Evolutionary conservation across 2,329 filamentous ascomycete genomes (phyloP).

Genomic region (Pyrenophora graminea): DNA sequence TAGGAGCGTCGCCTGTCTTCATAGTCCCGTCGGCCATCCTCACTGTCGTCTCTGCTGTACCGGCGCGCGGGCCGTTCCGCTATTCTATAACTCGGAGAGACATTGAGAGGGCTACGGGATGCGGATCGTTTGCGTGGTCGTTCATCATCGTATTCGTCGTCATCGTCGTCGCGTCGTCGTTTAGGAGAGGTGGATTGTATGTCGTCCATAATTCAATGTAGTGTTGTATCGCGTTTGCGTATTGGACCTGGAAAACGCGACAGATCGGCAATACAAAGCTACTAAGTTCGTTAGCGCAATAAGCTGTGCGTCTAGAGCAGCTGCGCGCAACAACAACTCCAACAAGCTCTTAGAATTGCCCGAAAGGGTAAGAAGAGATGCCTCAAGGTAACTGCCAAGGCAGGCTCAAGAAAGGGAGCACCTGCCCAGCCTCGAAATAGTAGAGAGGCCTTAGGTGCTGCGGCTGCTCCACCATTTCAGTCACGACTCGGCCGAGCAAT

Average conservation of each 20-base stretch:
- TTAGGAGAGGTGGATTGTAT: constrained; percentile 33
- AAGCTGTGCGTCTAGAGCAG: no score
- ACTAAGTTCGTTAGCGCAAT: neutral
- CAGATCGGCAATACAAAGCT: constrained; percentile 10
- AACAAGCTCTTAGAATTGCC: no score
- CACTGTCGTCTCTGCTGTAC: constrained; percentile 41
- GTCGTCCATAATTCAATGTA: constrained; percentile 21
- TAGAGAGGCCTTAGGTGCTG: no score
- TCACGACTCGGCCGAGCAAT: no score
- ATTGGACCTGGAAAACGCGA: constrained; percentile 16
- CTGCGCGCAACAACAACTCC: no score
- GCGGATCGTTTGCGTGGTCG: constrained; percentile 42
- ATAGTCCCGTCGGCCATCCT: constrained; percentile 38
- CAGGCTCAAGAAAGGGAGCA: no score
- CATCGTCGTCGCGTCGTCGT: constrained; percentile 35
- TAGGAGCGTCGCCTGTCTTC: constrained; percentile 23
- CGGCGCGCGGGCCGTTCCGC: constrained; percentile 43
- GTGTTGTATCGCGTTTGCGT: constrained; percentile 2
- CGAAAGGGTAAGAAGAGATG: no score
- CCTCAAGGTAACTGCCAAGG: no score
- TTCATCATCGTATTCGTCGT: constrained; percentile 29
- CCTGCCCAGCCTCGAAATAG: no score
- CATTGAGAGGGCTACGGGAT: constrained; percentile 35
- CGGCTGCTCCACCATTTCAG: no score
- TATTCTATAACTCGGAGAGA: constrained; percentile 33